Evolutionary conservation across 257 asterid species (phyloP).

Genomic region (Fraxinus americana): DNA sequence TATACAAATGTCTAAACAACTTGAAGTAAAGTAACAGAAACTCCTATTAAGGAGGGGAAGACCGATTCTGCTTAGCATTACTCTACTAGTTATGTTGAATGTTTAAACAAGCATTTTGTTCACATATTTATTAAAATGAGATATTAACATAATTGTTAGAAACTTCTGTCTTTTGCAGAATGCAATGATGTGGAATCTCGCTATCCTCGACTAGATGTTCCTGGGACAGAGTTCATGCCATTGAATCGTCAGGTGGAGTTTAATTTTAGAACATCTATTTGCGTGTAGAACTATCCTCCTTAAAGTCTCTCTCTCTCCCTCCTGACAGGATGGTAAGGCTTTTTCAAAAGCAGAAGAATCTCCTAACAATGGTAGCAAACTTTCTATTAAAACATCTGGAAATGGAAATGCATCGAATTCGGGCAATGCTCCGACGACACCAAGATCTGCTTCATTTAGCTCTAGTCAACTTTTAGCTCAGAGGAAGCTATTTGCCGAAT

Average conservation of each 20-base stretch:
- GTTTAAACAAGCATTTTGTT: no score
- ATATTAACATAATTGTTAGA: neutral
- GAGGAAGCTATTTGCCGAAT: conserved; percentile 77
- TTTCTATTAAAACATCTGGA: conserved; percentile 41
- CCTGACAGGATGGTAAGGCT: conserved; percentile 55
- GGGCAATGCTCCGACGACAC: conserved; percentile 49
- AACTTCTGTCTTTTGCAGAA: conserved; percentile 40
- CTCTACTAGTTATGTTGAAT: no score
- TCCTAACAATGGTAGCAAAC: conserved; percentile 29
- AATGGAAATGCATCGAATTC: conserved; percentile 49
- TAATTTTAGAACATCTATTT: conserved; percentile 6
- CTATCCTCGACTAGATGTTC: conserved; percentile 73
- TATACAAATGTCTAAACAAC: no score
- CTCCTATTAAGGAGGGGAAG: no score
- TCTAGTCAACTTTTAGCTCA: conserved; percentile 69
- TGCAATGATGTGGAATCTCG: conserved; percentile 74
- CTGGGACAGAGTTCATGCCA: conserved; percentile 67
- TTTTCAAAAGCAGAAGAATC: conserved; percentile 37
- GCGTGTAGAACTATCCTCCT: neutral
- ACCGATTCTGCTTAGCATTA: no score
- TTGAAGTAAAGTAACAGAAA: no score
- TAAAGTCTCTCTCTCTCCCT: conserved; percentile 10
- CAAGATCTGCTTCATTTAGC: conserved; percentile 49
- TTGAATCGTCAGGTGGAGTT: conserved; percentile 58
- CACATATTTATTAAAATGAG: no score